Evolutionary conservation across 148 eudicot species (phyloP), one percentile per base, ranked within the genome.

Genomic region (Pharnaceum exiguum): DNA sequence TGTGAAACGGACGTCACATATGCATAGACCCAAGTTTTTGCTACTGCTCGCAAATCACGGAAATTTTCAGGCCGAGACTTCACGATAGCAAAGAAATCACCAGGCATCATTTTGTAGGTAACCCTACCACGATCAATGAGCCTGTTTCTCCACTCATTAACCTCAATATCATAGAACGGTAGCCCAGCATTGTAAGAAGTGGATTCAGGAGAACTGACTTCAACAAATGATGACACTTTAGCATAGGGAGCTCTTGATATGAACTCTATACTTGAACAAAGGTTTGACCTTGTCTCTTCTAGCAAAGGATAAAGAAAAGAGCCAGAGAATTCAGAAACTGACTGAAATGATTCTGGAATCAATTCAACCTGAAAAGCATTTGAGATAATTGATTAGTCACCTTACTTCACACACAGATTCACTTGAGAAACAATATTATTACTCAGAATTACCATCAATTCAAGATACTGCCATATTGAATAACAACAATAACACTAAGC

Each of bases 251-350:
- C 88, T 32, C 66, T 75, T 18, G 69, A 31, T 55, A 82, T 61
- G 8, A 59, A 66, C 52, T 80, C 84, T 64, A 88, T 44, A 38
- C 75, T 70, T 11, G 89, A 79, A 18, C 71, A 65, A 52, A 88
- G 66, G 7, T 64, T 81, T 4, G 77, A 81, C 46, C 82, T 76
- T 19, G 81, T 82, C 75, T 88, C 96, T 69, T 88, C 96, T 45
- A 88, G 51, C 54, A 88, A 36, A 37, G 89, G 91, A 61, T 9
- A 78, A 26, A 68, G 60, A 54, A 18, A 85, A 15, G 89, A 85
- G 18, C 69, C 53, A 18, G 75, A 66, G 63, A 82, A 87, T 7
- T 75, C 71, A 15, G 66, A 38, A 25, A 71, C 73, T 0, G 77
- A 53, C 10, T 74, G 50, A 61, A 84, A 84, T 10, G 63, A 47